Percentiles rank a stretch among this genome's conserved stretches.
Evolutionary conservation across 2,329 filamentous ascomycete genomes (phyloP).

Genomic region (Colletotrichum sp.): DNA sequence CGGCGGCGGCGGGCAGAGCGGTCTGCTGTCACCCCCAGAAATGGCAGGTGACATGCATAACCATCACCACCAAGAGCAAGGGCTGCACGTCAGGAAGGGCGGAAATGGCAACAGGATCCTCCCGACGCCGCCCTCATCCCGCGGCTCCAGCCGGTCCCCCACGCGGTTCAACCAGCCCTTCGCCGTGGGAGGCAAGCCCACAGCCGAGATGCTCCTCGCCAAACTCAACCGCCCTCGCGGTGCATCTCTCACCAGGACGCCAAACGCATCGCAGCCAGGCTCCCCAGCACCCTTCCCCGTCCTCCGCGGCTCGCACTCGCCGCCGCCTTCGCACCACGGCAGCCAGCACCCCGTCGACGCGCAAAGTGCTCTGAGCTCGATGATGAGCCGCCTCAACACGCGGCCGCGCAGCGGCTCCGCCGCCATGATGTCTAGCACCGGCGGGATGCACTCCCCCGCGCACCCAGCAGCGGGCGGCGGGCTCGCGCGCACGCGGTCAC

Average conservation of each 20-base stretch:
- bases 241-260: neutral
- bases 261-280: neutral
- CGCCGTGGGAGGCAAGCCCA: neutral
- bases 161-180: conserved; percentile 17
- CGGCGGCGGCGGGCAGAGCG: neutral
- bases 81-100: neutral
- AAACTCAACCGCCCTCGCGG: conserved; percentile 3
- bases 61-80: neutral
- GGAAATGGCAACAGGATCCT: neutral
- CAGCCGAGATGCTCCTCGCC: conserved; percentile 19
- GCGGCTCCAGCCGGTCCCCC: conserved; percentile 34
- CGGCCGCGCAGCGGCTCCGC: conserved; percentile 28
- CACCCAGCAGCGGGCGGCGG: neutral
- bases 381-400: conserved; percentile 38
- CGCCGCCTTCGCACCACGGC: conserved; percentile 24
- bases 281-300: conserved; percentile 17
- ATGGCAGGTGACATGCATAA: neutral
- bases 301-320: conserved; percentile 24
- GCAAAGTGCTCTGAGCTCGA: conserved; percentile 31
- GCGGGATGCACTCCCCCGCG: neutral
- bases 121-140: conserved; percentile 36
- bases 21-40: neutral
- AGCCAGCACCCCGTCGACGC: neutral
- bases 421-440: neutral
- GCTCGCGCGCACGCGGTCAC: neutral